Conservation (phyloP, 805 yeast species). For the Ogataea neopini region DNA sequence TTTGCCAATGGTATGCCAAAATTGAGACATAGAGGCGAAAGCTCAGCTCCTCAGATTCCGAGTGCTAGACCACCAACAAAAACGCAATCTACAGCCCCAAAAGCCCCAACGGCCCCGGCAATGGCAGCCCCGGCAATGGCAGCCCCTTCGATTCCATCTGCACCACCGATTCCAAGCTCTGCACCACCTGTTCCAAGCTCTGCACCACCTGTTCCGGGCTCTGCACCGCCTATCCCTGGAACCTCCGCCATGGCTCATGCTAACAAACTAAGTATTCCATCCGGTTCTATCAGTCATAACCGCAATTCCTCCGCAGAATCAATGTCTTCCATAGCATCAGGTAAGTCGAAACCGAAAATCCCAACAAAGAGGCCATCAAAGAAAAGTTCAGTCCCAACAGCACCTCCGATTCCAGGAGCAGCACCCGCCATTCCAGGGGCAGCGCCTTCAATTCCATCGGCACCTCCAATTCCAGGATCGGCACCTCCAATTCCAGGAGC, state of each 20-base stretch:
- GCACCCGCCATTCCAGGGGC: slow-evolving; percentile 12
- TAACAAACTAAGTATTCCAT: slow-evolving; percentile 9
- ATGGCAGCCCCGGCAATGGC: slow-evolving; percentile 11
- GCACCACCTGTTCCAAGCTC: slow-evolving; percentile 16
- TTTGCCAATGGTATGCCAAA: slow-evolving; percentile 84
- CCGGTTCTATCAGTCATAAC: slow-evolving; percentile 6
- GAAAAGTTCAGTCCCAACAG: slow-evolving; percentile 1
- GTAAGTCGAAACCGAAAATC: slow-evolving; percentile 20
- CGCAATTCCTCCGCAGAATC: slow-evolving; percentile 17
- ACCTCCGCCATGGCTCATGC: not conserved
- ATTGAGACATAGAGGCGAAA: slow-evolving; percentile 46
- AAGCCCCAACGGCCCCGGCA: slow-evolving; percentile 10
- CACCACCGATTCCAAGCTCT: slow-evolving; percentile 34
- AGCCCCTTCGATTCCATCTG: slow-evolving; percentile 4
- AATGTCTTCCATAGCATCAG: slow-evolving; percentile 14
- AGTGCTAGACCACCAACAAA: no score
- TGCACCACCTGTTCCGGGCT: slow-evolving; percentile 26
- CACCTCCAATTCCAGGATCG: slow-evolving; percentile 20
- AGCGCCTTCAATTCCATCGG: slow-evolving; percentile 17
- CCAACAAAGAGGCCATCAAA: slow-evolving; percentile 23
- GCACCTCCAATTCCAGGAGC: slow-evolving; percentile 25
- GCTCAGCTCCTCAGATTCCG: slow-evolving; percentile 15
- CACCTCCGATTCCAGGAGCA: not conserved
- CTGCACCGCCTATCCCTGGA: not conserved
- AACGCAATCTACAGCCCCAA: slow-evolving; percentile 14